Evolutionary conservation across 192 early-diverging fungal genomes (phyloP), one percentile per base, ranked within the genome.

Genomic region (Podila minutissima): DNA sequence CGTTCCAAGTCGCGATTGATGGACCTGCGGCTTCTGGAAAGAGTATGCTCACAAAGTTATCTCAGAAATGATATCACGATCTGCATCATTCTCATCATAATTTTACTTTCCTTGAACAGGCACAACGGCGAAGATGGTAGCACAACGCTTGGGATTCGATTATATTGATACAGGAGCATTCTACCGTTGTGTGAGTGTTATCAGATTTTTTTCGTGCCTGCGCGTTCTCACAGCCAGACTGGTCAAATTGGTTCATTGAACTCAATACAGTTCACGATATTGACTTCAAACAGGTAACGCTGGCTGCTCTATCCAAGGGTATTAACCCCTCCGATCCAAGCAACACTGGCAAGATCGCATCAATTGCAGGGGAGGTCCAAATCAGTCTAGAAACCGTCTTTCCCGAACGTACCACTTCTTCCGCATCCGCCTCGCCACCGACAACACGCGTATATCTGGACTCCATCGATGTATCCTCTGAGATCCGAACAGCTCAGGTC

Each of bases 1-100:
- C 77, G 10, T 91, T 92, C 65, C 83, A 87, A 72, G 84, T 94
- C 59, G 93, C 94, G 24, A 94, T 95, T 41, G 94, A 95, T 77
- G 94, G 94, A 0, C 93, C 93, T 5, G 92, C 91, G 13, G 94
- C 93, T 6, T 92, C 92, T 17, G 94, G 94, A 48, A 95, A 95
- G 85, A 94, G 91, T 89, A 92, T 85, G 38, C 4, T 11, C 28
- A 37, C 20, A 37, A 15, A 3, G 8, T 9, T 29, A 35, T 9
- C 38, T n/a, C 8, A 8, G 20, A 60, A 48, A 38, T 38, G 19
- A 37, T 38, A 48, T 26, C 17, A 0, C 59, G 22, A 3, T 24
- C 60, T 62, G 50, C 9, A 33, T 31, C 28, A 11, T 29, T 55
- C 20, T n/a, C 19, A 35, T 31, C 22, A 8, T 29, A 15, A 28